Conservation (phyloP, 2,329 filamentous ascomycete genomes). For the Aspergillus pseudoviridinutans region DNA sequence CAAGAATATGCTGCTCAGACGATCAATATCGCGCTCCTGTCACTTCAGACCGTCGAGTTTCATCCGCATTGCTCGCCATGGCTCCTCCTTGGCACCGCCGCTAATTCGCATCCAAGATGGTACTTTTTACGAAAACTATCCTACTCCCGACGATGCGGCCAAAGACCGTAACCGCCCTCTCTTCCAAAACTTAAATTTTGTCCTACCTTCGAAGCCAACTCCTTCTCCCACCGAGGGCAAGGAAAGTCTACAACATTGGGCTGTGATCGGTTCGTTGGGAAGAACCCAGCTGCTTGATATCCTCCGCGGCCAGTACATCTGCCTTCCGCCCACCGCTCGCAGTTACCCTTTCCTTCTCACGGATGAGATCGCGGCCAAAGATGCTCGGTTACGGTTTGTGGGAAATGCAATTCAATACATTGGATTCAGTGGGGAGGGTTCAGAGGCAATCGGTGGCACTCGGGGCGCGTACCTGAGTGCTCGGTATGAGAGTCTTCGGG, state of each 20-base stretch:
- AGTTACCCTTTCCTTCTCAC: conserved; percentile 74
- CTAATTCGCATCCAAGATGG: conserved; percentile 71
- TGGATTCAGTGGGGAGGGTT: conserved; percentile 75
- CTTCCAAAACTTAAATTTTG: conserved; percentile 68
- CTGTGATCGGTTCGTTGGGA: conserved; percentile 73
- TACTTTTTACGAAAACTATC: conserved; percentile 78
- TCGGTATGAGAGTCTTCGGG: conserved; percentile 81
- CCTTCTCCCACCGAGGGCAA: neutral
- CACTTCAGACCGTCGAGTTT: conserved; percentile 7
- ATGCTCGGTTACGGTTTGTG: conserved; percentile 53
- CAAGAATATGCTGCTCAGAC: conserved; percentile 22
- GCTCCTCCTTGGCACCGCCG: conserved; percentile 37
- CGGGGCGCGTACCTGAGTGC: conserved; percentile 81
- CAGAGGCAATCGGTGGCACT: conserved; percentile 42
- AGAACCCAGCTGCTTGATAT: conserved; percentile 81
- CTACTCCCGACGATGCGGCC: conserved; percentile 45
- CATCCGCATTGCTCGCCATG: conserved; percentile 9
- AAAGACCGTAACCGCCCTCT: conserved; percentile 63
- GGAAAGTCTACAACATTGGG: conserved; percentile 63
- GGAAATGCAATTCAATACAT: conserved; percentile 77
- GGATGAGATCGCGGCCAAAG: conserved; percentile 52
- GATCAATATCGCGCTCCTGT: conserved; percentile 20
- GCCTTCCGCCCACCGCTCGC: conserved; percentile 69
- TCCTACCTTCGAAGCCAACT: conserved; percentile 53
- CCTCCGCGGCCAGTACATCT: conserved; percentile 70